Percentiles rank a stretch among this genome's conserved stretches.
Conservation (phyloP, 2,329 filamentous ascomycete genomes). For the Aspergillus sp. region DNA sequence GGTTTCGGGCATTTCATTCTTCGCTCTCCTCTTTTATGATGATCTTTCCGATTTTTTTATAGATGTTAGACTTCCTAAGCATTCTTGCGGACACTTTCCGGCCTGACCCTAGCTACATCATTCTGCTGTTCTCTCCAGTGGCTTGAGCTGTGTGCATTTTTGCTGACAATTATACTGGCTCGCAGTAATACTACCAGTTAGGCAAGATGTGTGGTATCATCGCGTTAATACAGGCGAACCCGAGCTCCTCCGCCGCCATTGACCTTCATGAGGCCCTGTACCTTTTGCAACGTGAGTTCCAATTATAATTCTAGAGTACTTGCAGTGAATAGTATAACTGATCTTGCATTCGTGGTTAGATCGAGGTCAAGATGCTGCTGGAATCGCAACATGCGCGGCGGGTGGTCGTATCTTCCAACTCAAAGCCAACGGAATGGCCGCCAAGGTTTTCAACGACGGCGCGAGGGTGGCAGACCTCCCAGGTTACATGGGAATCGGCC, state of each 20-base stretch:
- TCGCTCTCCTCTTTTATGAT: constrained; percentile 29
- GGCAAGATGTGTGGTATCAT: constrained; percentile 63
- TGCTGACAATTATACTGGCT: constrained; percentile 20
- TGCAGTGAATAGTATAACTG: constrained; percentile 16
- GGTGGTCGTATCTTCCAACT: constrained; percentile 83
- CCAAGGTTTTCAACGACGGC: constrained; percentile 81
- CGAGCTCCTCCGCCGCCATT: constrained; percentile 53
- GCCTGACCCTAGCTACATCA: constrained; percentile 25
- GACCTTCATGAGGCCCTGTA: constrained; percentile 72
- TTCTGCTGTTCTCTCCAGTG: constrained; percentile 12
- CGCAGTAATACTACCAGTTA: constrained; percentile 20
- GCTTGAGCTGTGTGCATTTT: constrained; percentile 7
- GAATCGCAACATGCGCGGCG: constrained; percentile 72
- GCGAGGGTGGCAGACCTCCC: constrained; percentile 70
- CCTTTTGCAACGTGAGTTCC: constrained; percentile 58
- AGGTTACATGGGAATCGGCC: constrained; percentile 82
- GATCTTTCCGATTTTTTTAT: constrained; percentile 43
- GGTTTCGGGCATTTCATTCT: constrained; percentile 1
- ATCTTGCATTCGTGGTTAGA: constrained; percentile 40
- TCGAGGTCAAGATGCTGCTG: constrained; percentile 83
- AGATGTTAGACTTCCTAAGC: constrained; percentile 53
- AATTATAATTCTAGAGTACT: background rate
- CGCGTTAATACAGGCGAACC: constrained; percentile 60
- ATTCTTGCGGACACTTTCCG: constrained; percentile 43
- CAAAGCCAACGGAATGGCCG: constrained; percentile 87